Conservation (phyloP, 768 basidiomycete species). For the Rhodotorula babjevae region DNA sequence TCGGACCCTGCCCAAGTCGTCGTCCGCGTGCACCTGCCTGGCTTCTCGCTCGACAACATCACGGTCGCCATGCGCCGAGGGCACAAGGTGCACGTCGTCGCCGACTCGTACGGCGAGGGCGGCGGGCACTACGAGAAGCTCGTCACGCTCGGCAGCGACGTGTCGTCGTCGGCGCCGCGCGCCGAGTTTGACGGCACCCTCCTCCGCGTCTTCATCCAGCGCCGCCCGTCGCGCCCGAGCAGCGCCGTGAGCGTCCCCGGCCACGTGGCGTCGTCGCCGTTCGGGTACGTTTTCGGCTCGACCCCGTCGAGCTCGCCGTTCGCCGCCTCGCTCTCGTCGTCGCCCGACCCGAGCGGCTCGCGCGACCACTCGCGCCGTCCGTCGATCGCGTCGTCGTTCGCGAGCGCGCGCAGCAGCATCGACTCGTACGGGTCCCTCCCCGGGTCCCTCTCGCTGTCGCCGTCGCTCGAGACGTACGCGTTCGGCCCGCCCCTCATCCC, state of each 20-base stretch:
- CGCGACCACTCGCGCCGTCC: slow-evolving; percentile 1
- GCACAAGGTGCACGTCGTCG: slow-evolving; percentile 38
- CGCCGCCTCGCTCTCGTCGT: not conserved
- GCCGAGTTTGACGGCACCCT: slow-evolving; percentile 35
- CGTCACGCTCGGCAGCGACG: slow-evolving; percentile 25
- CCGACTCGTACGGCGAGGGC: slow-evolving; percentile 35
- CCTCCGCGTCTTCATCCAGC: slow-evolving; percentile 24
- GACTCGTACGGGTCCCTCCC: not conserved
- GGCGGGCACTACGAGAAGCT: slow-evolving; percentile 40
- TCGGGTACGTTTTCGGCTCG: not conserved
- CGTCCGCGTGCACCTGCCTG: slow-evolving; percentile 30
- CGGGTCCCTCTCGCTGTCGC: not conserved
- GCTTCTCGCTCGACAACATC: slow-evolving; percentile 39
- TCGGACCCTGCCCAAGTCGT: slow-evolving; percentile 19
- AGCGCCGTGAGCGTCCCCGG: not conserved
- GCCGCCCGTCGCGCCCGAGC: slow-evolving; percentile 22
- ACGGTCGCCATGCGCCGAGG: slow-evolving; percentile 39
- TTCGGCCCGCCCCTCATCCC: not conserved
- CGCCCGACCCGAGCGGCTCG: slow-evolving; percentile 6
- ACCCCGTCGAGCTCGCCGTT: not conserved
- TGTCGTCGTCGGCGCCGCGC: slow-evolving; percentile 17
- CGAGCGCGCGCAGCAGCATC: slow-evolving; percentile 1
- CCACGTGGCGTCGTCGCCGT: not conserved
- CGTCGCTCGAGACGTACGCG: not conserved
- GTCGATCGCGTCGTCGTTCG: slow-evolving; percentile 17